Percentiles rank a stretch among this genome's conserved stretches.
Evolutionary conservation across 208 protist genomes (phyloP).

Genomic region (Phytomonas francai): DNA sequence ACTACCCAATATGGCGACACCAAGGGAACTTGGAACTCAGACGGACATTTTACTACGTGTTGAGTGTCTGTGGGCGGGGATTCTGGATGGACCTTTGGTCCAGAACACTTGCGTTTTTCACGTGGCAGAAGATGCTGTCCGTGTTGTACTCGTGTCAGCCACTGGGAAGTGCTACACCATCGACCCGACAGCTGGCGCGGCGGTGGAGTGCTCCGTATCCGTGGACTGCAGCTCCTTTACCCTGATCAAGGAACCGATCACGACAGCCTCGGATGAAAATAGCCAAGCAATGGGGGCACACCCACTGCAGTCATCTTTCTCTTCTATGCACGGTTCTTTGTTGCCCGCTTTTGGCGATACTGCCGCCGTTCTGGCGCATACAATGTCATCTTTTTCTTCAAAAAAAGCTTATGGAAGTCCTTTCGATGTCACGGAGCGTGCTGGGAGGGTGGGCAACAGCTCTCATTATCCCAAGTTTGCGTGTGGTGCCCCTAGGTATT

Average conservation of each 20-base stretch:
- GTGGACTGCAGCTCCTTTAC: conserved; percentile 73
- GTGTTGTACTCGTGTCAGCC: conserved; percentile 47
- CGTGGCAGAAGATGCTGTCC: conserved; percentile 42
- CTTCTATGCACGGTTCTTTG: not conserved
- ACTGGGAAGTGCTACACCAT: conserved; percentile 61
- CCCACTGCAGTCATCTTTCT: not conserved
- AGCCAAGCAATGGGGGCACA: not conserved
- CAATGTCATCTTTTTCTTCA: not conserved
- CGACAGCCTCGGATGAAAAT: not conserved
- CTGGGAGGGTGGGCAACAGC: not conserved
- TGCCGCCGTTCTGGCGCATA: not conserved
- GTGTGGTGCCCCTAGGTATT: conserved; percentile 14
- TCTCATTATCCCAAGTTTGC: conserved; percentile 6
- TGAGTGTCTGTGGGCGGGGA: conserved; percentile 34
- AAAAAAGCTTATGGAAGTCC: not conserved
- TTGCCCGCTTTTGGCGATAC: not conserved
- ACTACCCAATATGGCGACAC: not conserved
- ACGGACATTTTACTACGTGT: conserved; percentile 25
- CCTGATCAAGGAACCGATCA: conserved; percentile 25
- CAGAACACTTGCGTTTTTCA: conserved; percentile 44
- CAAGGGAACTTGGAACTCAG: not conserved
- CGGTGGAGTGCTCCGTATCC: conserved; percentile 55
- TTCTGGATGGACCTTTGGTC: conserved; percentile 42
- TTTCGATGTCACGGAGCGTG: not conserved
- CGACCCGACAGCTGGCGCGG: conserved; percentile 26